Evolutionary conservation across 768 basidiomycete species (phyloP), one percentile per base, ranked within the genome.

Genomic region (Boletus rufocinnamomeus): DNA sequence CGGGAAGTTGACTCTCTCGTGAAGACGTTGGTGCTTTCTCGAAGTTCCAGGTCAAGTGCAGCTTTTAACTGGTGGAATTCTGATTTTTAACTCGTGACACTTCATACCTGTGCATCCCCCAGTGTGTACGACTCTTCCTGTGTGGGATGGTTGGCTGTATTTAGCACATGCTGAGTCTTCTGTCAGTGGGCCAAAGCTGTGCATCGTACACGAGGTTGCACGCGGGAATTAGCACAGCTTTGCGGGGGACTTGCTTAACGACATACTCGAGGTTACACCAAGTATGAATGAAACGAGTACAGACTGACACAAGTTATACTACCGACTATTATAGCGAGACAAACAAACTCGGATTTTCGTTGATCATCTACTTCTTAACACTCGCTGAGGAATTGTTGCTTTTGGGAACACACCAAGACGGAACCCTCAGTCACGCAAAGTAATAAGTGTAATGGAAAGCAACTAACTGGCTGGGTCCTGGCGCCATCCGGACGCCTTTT

Each of bases 191-290:
- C 40, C n/a, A 10, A 34, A 41, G 46, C 37, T 49, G 47, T 56
- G 35, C n/a, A 28, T 13, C 2, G 19, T 19, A 38, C n/a, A 30
- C 30, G 21, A 19, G n/a, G 16, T 7, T 21, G 11, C 49, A 34
- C 10, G 23, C 3, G 13, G 14, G n/a, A 30, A 51, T 37, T 50
- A 30, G 28, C 52, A 62, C 50, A 51, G 51, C 61, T 48, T 52
- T 38, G 44, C 9, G 49, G 37, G 35, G 49, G 4, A 40, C 9
- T 48, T 17, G 37, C 17, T 3, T 1, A 14, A 16, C 19, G 2
- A 4, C 4, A 32, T 32, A 32, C 50, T 48, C 6, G 10, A 19
- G 5, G 10, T 47, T 4, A 28, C 27, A 62, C 8, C 4, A 56
- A 30, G 27, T 9, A n/a, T 4, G 28, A 21, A 43, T 16, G 41